phyloP scores from a whole-genome alignment of 225 moss, liverwort and hornwort genomes.

The Polytrichum formosum region DNA sequence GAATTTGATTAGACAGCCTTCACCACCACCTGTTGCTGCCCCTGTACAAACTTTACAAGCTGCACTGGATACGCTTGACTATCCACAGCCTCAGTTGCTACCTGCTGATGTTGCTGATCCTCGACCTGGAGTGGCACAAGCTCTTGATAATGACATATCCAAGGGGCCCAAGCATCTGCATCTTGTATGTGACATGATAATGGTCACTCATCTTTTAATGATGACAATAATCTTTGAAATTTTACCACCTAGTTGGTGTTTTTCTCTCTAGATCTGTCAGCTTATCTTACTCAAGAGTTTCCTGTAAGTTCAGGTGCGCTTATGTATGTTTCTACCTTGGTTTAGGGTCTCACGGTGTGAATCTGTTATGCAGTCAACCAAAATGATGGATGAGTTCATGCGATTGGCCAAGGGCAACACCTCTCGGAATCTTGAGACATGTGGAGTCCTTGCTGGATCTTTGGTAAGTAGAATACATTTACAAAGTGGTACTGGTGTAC shows the following conservation, averaged over 20 bases:
- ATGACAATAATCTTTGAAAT: too few species aligned
- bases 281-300: too few species aligned
- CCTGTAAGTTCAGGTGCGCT: too few species aligned
- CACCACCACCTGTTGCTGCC: constrained; percentile 86
- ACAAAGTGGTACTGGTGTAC: constrained; percentile 3
- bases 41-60: constrained; percentile 67
- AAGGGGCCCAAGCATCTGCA: constrained; percentile 89
- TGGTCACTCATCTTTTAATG: too few species aligned
- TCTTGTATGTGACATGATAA: constrained; percentile 52
- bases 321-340: neutral
- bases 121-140: constrained; percentile 82
- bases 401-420: constrained; percentile 80
- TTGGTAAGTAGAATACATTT: constrained; percentile 54
- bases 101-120: constrained; percentile 93
- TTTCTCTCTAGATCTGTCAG: too few species aligned
- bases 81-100: constrained; percentile 45
- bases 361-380: constrained; percentile 62
- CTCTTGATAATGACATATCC: constrained; percentile 57
- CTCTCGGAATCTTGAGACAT: constrained; percentile 86
- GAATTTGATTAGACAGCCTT: constrained; percentile 85
- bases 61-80: constrained; percentile 45
- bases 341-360: neutral
- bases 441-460: constrained; percentile 91
- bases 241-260: too few species aligned
- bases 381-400: constrained; percentile 99